Base-by-base conservation (phyloP, 495 filamentous ascomycete genomes). In the Annulohypoxylon bovei region DNA sequence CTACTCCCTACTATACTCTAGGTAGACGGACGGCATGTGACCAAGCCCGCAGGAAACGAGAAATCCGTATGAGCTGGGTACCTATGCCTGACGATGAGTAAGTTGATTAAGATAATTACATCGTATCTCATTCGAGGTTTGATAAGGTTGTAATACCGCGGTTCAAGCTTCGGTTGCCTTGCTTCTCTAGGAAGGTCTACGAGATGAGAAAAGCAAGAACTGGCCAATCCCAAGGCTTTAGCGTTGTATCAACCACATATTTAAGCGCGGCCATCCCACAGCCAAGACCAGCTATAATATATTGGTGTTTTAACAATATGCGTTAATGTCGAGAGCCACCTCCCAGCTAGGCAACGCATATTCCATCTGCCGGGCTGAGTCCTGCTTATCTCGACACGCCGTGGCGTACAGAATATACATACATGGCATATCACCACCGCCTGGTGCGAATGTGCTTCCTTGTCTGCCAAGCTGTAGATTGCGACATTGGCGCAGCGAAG, bases 181-280 rank as follows among this genome's bases (percentile, higher is more conserved):
- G 59, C 74, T 76, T 61, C 62, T 75, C 54, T 72, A 75, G 74
- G 72, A 75, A 76, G 72, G 74, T 76, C 68, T 70, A 25, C 55
- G 56, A 65, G 6, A 44, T 12, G 35, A 52, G 28, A 53, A 27
- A 53, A 33, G 11, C 11, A n/a, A 27, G 32, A 22, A 11, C 65
- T 49, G 65, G 65, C 68, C 49, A 68, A 60, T 27, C 18, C 40
- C 25, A 7, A 39, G 33, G 9, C 20, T 40, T 25, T 25, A 57
- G 58, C 39, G 59, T 71, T 16, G 52, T 58, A 62, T 62, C 39
- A 32, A 47, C 62, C 52, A 40, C 14, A 55, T 33, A 42, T 30
- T 64, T 65, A 62, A 37, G 69, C 58, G 53, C 30, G 30, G 11
- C 32, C 57, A 37, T 53, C 68, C 57, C 52, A 46, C 12, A 25